Evolutionary conservation across 2,329 filamentous ascomycete genomes (phyloP).

Genomic region (Bisporella sp.): DNA sequence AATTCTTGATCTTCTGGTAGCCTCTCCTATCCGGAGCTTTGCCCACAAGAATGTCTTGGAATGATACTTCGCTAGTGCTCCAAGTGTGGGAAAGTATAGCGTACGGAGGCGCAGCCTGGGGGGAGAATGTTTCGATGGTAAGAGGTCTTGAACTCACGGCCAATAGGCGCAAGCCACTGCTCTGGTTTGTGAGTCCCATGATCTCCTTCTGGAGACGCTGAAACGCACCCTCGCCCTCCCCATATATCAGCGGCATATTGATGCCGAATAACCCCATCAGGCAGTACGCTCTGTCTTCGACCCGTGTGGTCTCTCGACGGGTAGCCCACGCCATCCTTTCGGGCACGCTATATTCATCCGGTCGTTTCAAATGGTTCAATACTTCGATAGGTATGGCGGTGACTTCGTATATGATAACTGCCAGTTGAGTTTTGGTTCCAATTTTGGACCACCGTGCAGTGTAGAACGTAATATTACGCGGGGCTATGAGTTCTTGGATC

Average conservation of each 20-base stretch:
- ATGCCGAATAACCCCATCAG: slow-evolving; percentile 36
- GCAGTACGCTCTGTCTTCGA: slow-evolving; percentile 36
- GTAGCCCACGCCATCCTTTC: slow-evolving; percentile 26
- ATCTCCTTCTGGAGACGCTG: slow-evolving; percentile 30
- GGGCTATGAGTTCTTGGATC: background rate
- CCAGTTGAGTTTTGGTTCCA: background rate
- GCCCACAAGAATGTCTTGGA: too few relatives aligned
- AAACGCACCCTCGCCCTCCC: slow-evolving; percentile 25
- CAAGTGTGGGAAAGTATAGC: too few relatives aligned
- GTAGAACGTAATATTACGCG: background rate
- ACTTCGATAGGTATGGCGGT: slow-evolving; percentile 1
- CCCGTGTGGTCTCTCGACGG: slow-evolving; percentile 24
- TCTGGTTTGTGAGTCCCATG: slow-evolving; percentile 12
- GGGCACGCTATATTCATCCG: slow-evolving; percentile 18
- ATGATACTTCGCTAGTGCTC: too few relatives aligned
- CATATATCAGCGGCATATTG: slow-evolving; percentile 37
- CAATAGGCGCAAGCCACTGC: slow-evolving; percentile 1
- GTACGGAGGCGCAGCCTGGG: too few relatives aligned
- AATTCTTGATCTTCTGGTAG: too few relatives aligned
- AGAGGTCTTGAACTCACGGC: slow-evolving; percentile 2
- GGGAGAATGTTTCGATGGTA: background rate
- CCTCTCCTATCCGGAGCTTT: too few relatives aligned
- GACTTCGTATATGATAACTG: background rate
- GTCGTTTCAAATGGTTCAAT: too few relatives aligned
- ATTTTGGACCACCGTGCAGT: background rate